Evolutionary conservation across 805 yeast genomes (phyloP).

Genomic region (Gaillardinia entomophila): DNA sequence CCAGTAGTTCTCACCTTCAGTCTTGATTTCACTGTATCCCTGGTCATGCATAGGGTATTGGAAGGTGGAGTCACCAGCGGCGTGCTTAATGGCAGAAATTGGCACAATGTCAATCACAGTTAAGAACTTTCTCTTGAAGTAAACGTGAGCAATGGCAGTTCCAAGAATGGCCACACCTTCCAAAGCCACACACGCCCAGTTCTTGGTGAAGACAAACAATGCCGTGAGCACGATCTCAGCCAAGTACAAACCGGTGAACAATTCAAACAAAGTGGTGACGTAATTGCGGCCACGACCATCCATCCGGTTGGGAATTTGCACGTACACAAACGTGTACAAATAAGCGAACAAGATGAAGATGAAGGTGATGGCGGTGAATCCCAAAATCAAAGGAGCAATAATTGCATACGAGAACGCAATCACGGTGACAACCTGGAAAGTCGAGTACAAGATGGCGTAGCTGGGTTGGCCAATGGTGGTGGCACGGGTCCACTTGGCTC

Average conservation of each 20-base stretch:
- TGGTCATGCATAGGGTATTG: slow-evolving; percentile 62
- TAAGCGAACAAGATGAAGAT: slow-evolving; percentile 55
- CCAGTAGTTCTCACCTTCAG: slow-evolving; percentile 46
- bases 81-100: slow-evolving; percentile 50
- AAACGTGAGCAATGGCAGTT: slow-evolving; percentile 56
- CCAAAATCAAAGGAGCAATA: slow-evolving; percentile 68
- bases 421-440: slow-evolving; percentile 66
- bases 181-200: slow-evolving; percentile 73
- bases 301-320: slow-evolving; percentile 45
- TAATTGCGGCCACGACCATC: slow-evolving; percentile 73
- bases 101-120: slow-evolving; percentile 69
- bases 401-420: slow-evolving; percentile 72
- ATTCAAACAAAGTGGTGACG: slow-evolving; percentile 65
- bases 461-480: slow-evolving; percentile 59
- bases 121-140: slow-evolving; percentile 51
- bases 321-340: slow-evolving; percentile 60
- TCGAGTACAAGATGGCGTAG: slow-evolving; percentile 83
- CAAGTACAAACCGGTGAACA: slow-evolving; percentile 65
- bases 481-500: slow-evolving; percentile 82
- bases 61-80: slow-evolving; percentile 36
- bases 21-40: slow-evolving; percentile 53
- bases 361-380: slow-evolving; percentile 59
- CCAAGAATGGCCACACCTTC: slow-evolving; percentile 56
- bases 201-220: slow-evolving; percentile 67
- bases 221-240: slow-evolving; percentile 67